Conservation (phyloP, 129 eudicot genomes). For the Rutidosis leptorrhynchoides region DNA sequence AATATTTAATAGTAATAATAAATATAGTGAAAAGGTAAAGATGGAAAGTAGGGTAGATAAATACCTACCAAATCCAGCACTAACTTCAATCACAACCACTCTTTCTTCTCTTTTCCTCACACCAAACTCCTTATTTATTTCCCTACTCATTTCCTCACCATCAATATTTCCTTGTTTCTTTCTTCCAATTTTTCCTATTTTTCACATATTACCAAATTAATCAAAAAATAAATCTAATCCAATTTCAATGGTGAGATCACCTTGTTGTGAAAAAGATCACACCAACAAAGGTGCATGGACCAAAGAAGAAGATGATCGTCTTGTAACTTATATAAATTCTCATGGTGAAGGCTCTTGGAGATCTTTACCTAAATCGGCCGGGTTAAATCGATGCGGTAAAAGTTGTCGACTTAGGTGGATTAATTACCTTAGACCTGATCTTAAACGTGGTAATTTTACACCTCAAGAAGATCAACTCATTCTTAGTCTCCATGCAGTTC, state of each 20-base stretch:
- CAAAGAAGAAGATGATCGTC: constrained; percentile 76
- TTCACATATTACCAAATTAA: background rate
- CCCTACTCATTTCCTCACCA: constrained; percentile 45
- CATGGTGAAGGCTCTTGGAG: constrained; percentile 79
- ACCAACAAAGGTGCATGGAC: constrained; percentile 96
- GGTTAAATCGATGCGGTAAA: constrained; percentile 63
- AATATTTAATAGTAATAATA: constrained; percentile 9
- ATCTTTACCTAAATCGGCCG: constrained; percentile 67
- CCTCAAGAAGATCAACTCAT: constrained; percentile 73
- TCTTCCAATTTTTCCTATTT: background rate
- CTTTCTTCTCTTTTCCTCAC: constrained; percentile 33
- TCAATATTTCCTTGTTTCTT: background rate
- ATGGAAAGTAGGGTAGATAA: constrained; percentile 45
- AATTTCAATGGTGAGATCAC: constrained; percentile 71
- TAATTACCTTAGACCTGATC: constrained; percentile 67
- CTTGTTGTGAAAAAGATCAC: constrained; percentile 76
- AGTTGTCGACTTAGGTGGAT: constrained; percentile 77
- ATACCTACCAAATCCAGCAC: constrained; percentile 75
- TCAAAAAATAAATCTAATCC: background rate
- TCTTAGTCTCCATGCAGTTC: constrained; percentile 60
- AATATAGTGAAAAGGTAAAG: constrained; percentile 32
- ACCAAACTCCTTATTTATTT: constrained; percentile 40
- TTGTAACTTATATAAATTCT: constrained; percentile 52
- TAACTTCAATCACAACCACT: constrained; percentile 63
- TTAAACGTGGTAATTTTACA: constrained; percentile 68